phyloP scores from a whole-genome alignment of 2,329 filamentous ascomycete genomes.

The Fusarium sp. region DNA sequence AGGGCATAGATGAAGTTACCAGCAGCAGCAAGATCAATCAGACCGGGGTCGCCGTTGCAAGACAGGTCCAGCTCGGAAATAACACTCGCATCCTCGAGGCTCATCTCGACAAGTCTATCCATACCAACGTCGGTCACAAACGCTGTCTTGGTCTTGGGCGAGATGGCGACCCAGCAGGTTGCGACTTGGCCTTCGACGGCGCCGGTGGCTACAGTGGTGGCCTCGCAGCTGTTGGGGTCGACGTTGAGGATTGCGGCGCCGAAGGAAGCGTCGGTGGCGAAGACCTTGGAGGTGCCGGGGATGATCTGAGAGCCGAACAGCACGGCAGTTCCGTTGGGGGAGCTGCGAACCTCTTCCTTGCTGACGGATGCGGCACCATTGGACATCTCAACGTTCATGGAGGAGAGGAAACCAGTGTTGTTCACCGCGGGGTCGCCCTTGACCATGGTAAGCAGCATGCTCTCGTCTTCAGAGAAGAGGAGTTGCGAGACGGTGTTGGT shows the following conservation, averaged over 20 bases:
- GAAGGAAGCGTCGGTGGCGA: slow-evolving; percentile 70
- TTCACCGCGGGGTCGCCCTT: slow-evolving; percentile 69
- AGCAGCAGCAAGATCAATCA: slow-evolving; percentile 66
- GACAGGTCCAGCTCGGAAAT: slow-evolving; percentile 57
- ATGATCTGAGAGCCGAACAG: slow-evolving; percentile 67
- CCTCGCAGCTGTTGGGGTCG: slow-evolving; percentile 49
- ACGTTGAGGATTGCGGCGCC: slow-evolving; percentile 64
- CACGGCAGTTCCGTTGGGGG: slow-evolving; percentile 66
- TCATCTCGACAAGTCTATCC: slow-evolving; percentile 70
- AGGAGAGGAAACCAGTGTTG: slow-evolving; percentile 68
- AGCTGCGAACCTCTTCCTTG: slow-evolving; percentile 53
- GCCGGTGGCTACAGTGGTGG: slow-evolving; percentile 54
- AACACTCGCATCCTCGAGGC: slow-evolving; percentile 61
- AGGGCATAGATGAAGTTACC: slow-evolving; percentile 71
- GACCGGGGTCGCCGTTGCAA: slow-evolving; percentile 61
- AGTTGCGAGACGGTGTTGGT: slow-evolving; percentile 70
- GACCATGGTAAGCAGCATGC: slow-evolving; percentile 66
- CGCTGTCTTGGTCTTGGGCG: slow-evolving; percentile 60
- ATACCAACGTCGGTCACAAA: slow-evolving; percentile 69
- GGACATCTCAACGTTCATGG: slow-evolving; percentile 58
- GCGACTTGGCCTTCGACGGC: slow-evolving; percentile 63
- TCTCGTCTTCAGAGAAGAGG: slow-evolving; percentile 69
- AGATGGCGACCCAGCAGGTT: slow-evolving; percentile 70
- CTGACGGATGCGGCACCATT: slow-evolving; percentile 12
- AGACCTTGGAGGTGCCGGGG: slow-evolving; percentile 59